These are phyloP conservation scores for Malus sieversii DNA, from an alignment of 306 rosid genomes.

Conservation along the genomic window DNA sequence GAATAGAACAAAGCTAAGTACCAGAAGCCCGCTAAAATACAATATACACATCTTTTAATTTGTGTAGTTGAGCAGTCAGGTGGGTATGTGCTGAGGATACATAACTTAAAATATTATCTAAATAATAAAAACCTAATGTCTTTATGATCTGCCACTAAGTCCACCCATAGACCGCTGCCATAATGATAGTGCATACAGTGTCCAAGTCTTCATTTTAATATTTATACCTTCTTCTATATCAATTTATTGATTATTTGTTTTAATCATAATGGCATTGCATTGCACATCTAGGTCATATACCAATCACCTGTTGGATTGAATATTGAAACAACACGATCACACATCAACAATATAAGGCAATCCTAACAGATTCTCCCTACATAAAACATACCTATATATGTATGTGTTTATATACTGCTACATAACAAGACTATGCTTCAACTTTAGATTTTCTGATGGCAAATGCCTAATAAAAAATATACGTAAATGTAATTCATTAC, in stretches of 20 bases:
- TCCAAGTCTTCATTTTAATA: background rate
- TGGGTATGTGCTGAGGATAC: background rate
- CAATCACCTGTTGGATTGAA: background rate
- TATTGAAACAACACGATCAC: background rate
- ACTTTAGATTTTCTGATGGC: background rate
- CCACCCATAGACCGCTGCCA: background rate
- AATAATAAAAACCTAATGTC: no score
- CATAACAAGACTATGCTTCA: background rate
- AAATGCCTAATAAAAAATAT: background rate
- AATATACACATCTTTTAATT: no score
- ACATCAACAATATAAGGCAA: background rate
- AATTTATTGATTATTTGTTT: background rate
- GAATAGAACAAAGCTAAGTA: no score
- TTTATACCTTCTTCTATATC: no score
- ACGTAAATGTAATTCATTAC: background rate
- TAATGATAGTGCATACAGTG: background rate
- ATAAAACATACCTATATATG: background rate
- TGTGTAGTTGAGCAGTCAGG: no score
- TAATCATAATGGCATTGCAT: background rate
- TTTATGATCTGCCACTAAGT: background rate
- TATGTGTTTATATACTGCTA: background rate
- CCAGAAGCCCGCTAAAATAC: no score
- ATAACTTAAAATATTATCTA: background rate
- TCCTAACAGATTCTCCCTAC: background rate
- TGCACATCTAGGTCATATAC: background rate